These are phyloP conservation scores for Malassezia cuniculi DNA, from an alignment of 1,284 basidiomycete genomes.

Conservation along the genomic window DNA sequence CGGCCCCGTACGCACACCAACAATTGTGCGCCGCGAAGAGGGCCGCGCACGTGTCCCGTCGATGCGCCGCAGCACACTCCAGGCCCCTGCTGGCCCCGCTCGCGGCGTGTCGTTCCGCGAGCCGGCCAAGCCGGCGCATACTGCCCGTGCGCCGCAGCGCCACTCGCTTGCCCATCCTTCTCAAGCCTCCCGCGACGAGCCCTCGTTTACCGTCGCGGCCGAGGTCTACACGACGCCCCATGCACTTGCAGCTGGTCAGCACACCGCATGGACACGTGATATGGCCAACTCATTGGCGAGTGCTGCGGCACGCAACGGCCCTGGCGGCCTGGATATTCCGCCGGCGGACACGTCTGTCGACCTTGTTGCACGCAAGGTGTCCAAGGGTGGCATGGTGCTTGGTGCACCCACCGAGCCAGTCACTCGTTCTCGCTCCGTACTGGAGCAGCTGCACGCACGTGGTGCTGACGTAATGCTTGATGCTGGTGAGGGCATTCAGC, in stretches of 20 bases:
- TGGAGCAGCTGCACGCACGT: slow-evolving; percentile 8
- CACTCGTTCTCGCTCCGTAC: slow-evolving; percentile 10
- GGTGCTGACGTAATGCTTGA: slow-evolving; percentile 6
- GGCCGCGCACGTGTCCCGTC: neutral
- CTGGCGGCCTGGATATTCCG: too few relatives aligned
- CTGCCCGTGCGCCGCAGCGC: neutral
- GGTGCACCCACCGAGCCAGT: too few relatives aligned
- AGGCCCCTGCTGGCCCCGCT: neutral
- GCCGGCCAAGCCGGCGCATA: neutral
- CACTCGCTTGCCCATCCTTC: too few relatives aligned
- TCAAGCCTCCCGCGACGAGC: neutral
- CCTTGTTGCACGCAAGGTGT: too few relatives aligned
- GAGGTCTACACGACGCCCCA: slow-evolving; percentile 15
- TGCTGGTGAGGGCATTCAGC: slow-evolving; percentile 11
- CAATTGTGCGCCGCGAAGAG: neutral
- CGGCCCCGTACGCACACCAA: too few relatives aligned
- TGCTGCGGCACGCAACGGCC: too few relatives aligned
- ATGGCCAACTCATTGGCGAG: too few relatives aligned
- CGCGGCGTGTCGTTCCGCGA: neutral
- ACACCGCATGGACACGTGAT: too few relatives aligned
- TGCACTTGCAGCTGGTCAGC: too few relatives aligned
- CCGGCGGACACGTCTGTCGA: too few relatives aligned
- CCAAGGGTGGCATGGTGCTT: too few relatives aligned
- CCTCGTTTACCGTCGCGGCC: slow-evolving; percentile 8
- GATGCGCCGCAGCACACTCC: neutral